Evolutionary conservation across 164 flowering plant genomes (phyloP), one percentile per base, ranked within the genome.

Genomic region (Vitis rupestris): DNA sequence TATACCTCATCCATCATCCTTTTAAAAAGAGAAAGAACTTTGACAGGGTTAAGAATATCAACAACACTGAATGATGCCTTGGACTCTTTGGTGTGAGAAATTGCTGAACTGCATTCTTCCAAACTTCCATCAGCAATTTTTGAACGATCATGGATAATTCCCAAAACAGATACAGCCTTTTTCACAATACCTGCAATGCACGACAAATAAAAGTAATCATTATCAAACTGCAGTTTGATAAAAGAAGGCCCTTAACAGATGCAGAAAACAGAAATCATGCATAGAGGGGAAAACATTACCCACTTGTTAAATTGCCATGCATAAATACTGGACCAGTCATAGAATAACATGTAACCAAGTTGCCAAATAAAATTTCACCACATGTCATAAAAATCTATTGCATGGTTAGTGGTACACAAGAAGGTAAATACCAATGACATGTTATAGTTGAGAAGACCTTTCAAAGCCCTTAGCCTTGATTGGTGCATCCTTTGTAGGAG

Each of bases 1-100:
- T 44, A 52, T 83, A 95, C 98, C 99, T 88, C 88, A 81, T 93
- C 91, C 55, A 55, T 50, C 85, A 96, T 90, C 78, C 78, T 87
- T 75, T 75, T 83, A 70, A 93, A 90, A 60, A 96, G 92, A 47
- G 68, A 65, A 47, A 89, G 83, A 64, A 88, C 93, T 59, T 58
- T 69, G 50, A 69, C 74, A 60, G 98, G 91, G 68, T 83, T 86
- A 50, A 96, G 76, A 69, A 79, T 67, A 64, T 79, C 59, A 76
- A 72, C 71, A 23, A 67, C 10, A 63, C 52, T 72, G 19, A 83
- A 49, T 23, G 84, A 63, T 67, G 80, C 80, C 72, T 67, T 86
- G 17, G 79, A 70, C 69, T 80, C 86, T 75, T 78, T 88, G 62
- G 77, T 72, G 70, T 83, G 85, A 69, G 90, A 82, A 56, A 88